Evolutionary conservation across 192 early-diverging fungal species (phyloP).

Genomic region (Coemansia umbellata): DNA sequence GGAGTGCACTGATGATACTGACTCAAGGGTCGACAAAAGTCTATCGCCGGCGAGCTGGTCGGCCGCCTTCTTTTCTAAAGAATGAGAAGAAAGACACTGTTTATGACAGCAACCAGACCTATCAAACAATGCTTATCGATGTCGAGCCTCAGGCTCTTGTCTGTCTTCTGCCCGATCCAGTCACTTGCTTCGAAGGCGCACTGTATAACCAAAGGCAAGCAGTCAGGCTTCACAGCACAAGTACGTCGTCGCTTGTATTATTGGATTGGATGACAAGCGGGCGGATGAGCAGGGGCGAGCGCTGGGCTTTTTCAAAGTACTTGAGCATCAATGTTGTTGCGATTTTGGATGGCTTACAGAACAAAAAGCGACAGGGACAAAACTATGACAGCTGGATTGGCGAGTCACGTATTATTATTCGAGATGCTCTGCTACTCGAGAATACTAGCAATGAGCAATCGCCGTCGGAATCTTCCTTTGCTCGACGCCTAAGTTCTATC

Average conservation of each 20-base stretch:
- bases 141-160: constrained; percentile 51
- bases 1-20: constrained; percentile 60
- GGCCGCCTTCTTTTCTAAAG: not conserved
- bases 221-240: constrained; percentile 38
- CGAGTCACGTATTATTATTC: constrained; percentile 4
- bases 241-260: constrained; percentile 58
- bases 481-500: not conserved
- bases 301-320: constrained; percentile 66
- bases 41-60: constrained; percentile 53
- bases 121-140: constrained; percentile 50
- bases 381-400: not conserved
- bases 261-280: constrained; percentile 87
- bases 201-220: constrained; percentile 62
- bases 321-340: constrained; percentile 40
- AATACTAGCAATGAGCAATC: not conserved
- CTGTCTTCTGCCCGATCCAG: constrained; percentile 71
- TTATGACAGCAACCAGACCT: constrained; percentile 10
- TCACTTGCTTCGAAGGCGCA: constrained; percentile 67
- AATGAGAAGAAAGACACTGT: not conserved
- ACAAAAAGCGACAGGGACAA: not conserved
- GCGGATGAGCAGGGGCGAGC: constrained; percentile 65
- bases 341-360: not conserved
- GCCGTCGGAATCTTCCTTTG: not conserved
- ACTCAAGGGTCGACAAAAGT: constrained; percentile 87
- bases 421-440: constrained; percentile 37